Evolutionary conservation across 257 asterid genomes (phyloP), one percentile per base, ranked within the genome.

Genomic region (Solanum arcanum): DNA sequence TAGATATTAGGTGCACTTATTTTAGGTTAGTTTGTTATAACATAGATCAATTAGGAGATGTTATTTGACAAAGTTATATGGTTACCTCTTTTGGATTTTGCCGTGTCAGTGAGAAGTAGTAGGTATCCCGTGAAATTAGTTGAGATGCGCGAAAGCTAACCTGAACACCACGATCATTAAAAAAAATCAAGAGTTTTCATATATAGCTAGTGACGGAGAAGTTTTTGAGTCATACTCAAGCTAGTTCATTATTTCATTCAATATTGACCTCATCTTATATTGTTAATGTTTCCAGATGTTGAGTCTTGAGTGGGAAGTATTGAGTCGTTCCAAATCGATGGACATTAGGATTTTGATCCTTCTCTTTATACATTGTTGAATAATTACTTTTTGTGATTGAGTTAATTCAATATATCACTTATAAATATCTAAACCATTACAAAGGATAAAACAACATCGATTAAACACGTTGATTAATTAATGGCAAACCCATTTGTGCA

Each of bases 111-210:
- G 21, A 15, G 8, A 49, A 15, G 21, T 15, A 20, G 1, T 6
- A 49, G 9, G 59, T 52, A 52, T 16, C 0, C 0, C 9, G 60
- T 52, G 9, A 1, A 49, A 49, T 5, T 6, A 49, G 7, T 49
- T 0, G 3, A 49, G 23, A 9, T 16, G 23, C 1, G 3, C 2
- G 9, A 49, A 16, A 52, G 0, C 0, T 52, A 21, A 52, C 1
- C 0, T 6, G 9, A 0, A 52, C 1, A 52, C 0, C 23, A 52
- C 1, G 0, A 52, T 16, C 23, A 52, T 52, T 16, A 16, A 49
- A 49, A 42, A 42, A 5, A 21, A 2, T 60, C 0, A 23, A n/a
- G 14, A 60, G 10, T 18, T 56, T 23, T 56, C 25, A 20, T 56
- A n/a, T 20, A 3, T 56, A 56, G 9, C 25, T 20, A 20, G 64